phyloP scores from a whole-genome alignment of 495 filamentous ascomycete genomes.

The Penicillium canariense region DNA sequence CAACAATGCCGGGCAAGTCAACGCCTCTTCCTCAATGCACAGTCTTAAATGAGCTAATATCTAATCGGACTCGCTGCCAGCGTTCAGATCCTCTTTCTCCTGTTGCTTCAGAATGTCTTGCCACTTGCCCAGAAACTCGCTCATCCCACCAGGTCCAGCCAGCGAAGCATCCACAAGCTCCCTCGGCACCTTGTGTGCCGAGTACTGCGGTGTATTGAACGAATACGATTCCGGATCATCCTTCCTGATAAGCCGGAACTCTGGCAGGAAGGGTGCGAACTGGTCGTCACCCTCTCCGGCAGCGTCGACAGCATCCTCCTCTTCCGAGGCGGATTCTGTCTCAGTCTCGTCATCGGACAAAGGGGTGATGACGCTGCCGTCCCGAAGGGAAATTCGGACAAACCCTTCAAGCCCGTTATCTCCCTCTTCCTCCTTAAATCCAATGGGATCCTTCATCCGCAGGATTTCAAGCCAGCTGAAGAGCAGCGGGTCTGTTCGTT shows the following conservation, averaged over 20 bases:
- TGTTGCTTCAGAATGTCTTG: slow-evolving; percentile 67
- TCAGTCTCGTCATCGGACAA: slow-evolving; percentile 1
- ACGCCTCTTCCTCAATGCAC: not conserved
- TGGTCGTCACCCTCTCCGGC: slow-evolving; percentile 51
- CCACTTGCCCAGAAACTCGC: slow-evolving; percentile 87
- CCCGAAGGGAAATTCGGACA: slow-evolving; percentile 41
- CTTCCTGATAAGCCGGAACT: slow-evolving; percentile 76
- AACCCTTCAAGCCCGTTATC: slow-evolving; percentile 29
- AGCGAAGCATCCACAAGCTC: slow-evolving; percentile 91
- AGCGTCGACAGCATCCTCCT: slow-evolving; percentile 39
- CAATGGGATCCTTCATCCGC: slow-evolving; percentile 56
- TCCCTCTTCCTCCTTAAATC: slow-evolving; percentile 34
- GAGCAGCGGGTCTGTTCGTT: slow-evolving; percentile 79
- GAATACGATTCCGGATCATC: slow-evolving; percentile 85
- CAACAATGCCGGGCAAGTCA: not conserved
- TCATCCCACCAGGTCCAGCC: slow-evolving; percentile 63
- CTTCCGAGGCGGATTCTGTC: slow-evolving; percentile 16
- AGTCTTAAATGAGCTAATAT: not conserved
- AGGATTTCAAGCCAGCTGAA: slow-evolving; percentile 92
- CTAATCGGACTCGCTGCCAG: slow-evolving; percentile 42
- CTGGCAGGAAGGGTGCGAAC: slow-evolving; percentile 63
- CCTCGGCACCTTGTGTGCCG: slow-evolving; percentile 90
- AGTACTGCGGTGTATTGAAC: slow-evolving; percentile 83
- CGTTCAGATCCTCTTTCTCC: slow-evolving; percentile 47
- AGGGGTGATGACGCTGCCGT: slow-evolving; percentile 20